Evolutionary conservation across 1,139 yeast genomes (phyloP), one percentile per base, ranked within the genome.

Genomic region (Scheffersomyces segobiensis): DNA sequence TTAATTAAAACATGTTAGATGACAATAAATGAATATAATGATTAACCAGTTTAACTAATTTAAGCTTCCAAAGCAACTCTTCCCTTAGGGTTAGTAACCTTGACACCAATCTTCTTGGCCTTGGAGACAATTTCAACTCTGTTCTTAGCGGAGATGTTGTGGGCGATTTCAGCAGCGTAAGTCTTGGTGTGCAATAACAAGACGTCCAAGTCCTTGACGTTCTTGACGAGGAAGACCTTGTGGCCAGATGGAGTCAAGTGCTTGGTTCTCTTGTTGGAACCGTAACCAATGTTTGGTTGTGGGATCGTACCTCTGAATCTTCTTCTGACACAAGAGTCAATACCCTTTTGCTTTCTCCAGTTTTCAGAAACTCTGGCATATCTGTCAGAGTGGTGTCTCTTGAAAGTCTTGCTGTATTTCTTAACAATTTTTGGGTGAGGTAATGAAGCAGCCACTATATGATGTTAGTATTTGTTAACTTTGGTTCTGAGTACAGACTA

Each of bases 331-430:
- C 93, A 89, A 75, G 98, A 93, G 88, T 96, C 99, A 79, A 96
- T 96, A 95, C 99, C 99, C 92, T 93, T 95, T 87, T 96, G 99
- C 87, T 95, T 95, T 92, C 99, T 95, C 99, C 99, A 96, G 88
- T 89, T 89, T 85, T 92, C 98, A 76, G 93, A 85, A 73, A 95
- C 98, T 85, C 99, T 93, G 88, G 88, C 88, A 86, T 92, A 95
- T 85, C 98, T 93, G 91, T 96, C 99, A 82, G 98, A 93, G 88
- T 96, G 99, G 83, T 95, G 98, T 87, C 99, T 93, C 95, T 93
- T 95, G 92, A 96, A 96, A 89, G 90, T 90, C 88, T 91, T 91
- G 81, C 93, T 83, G 91, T 93, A 96, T 93, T 96, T 96, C 95
- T 96, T 96, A 83, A 95, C 98, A 86, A 96, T 95, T 93, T 92